These are phyloP conservation scores for Umbilicaria muhlenbergii DNA, from an alignment of 495 filamentous ascomycete species.

Conservation along the genomic window DNA sequence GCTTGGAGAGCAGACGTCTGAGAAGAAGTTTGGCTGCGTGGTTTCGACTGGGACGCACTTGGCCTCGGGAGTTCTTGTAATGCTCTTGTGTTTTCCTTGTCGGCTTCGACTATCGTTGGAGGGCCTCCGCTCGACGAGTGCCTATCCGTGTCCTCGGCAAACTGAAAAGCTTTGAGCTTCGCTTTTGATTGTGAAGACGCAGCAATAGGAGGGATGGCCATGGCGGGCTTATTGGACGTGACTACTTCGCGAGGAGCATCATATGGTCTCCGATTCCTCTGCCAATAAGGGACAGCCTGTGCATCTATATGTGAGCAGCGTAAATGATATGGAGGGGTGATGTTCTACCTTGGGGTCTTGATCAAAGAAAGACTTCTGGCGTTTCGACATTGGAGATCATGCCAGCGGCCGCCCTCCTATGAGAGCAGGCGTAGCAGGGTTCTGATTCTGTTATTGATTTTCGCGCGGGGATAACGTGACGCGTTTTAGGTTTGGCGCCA, in stretches of 20 bases:
- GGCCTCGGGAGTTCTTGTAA: constrained; percentile 13
- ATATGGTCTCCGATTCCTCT: constrained; percentile 1
- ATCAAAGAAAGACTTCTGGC: constrained; percentile 31
- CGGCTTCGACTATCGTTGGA: constrained; percentile 2
- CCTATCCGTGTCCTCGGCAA: constrained; percentile 17
- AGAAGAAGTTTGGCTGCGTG: constrained; percentile 14
- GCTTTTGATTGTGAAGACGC: constrained; percentile 36
- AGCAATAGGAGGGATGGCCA: constrained; percentile 4
- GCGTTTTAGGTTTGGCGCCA: too few species aligned
- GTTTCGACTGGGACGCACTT: constrained; percentile 14
- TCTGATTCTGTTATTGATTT: too few species aligned
- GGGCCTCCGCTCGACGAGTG: neutral
- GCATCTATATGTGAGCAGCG: neutral
- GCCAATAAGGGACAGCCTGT: constrained; percentile 7
- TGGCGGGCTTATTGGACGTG: neutral
- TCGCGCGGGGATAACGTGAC: too few species aligned
- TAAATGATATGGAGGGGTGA: neutral
- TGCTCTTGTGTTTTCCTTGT: constrained; percentile 18
- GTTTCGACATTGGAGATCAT: constrained; percentile 18
- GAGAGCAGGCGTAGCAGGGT: too few species aligned
- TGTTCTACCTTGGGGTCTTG: constrained; percentile 12
- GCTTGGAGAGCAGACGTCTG: constrained; percentile 20
- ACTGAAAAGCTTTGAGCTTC: constrained; percentile 45
- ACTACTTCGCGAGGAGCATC: neutral
- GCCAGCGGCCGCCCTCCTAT: too few species aligned